phyloP scores from a whole-genome alignment of 164 flowering plant species.

The Cinnamomum micranthum region DNA sequence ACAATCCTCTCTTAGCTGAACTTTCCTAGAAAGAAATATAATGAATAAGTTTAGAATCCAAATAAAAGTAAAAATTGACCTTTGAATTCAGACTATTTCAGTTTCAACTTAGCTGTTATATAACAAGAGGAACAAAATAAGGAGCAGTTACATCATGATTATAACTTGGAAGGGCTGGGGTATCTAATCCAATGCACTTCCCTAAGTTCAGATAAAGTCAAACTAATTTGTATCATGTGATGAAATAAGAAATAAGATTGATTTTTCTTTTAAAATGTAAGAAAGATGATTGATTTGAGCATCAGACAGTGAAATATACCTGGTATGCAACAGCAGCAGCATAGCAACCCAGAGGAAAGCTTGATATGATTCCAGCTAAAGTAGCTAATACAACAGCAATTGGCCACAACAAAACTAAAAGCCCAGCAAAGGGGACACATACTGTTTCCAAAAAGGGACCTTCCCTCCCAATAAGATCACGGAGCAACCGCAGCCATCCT shows the following conservation, averaged over 20 bases:
- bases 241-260: no score
- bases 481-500: conserved; percentile 32
- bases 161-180: no score
- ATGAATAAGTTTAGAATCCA: not conserved
- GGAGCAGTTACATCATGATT: no score
- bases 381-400: conserved; percentile 21
- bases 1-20: conserved; percentile 36
- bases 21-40: conserved; percentile 21
- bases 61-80: not conserved
- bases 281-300: not conserved
- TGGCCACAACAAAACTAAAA: conserved; percentile 38
- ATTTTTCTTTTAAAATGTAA: not conserved
- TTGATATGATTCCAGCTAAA: conserved; percentile 23
- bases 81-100: not conserved
- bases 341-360: conserved; percentile 31
- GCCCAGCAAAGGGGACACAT: conserved; percentile 45
- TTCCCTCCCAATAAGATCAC: conserved; percentile 39
- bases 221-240: no score
- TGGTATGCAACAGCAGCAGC: conserved; percentile 38
- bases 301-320: conserved; percentile 21
- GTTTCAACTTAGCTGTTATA: not conserved
- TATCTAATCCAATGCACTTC: no score
- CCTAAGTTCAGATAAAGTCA: no score
- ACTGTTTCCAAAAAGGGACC: conserved; percentile 40
- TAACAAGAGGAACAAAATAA: not conserved